These are phyloP conservation scores for Monosporascus ibericus DNA, from an alignment of 2,329 filamentous ascomycete species.

Conservation along the genomic window DNA sequence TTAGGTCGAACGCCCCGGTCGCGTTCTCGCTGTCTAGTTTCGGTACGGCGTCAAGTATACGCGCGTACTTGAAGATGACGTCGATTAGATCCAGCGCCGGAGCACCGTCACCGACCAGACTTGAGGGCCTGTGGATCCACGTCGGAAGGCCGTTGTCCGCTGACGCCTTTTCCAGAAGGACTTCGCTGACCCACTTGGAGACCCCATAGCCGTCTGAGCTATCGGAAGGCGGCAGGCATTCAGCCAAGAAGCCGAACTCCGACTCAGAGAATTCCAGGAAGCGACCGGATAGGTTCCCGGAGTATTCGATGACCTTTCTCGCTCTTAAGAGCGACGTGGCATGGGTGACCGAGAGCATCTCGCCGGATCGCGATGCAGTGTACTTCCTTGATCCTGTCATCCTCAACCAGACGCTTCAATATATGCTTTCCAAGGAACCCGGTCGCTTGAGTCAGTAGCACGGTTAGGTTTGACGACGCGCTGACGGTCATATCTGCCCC, in stretches of 20 bases:
- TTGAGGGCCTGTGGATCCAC: conserved; percentile 21
- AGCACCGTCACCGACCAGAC: too few species aligned
- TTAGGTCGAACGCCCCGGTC: too few species aligned
- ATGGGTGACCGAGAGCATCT: background rate
- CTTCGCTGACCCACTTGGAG: too few species aligned
- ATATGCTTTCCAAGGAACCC: conserved; percentile 34
- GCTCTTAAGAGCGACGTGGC: background rate
- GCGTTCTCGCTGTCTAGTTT: too few species aligned
- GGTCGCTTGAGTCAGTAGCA: conserved; percentile 30
- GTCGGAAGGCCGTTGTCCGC: conserved; percentile 10
- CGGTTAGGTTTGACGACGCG: conserved; percentile 9
- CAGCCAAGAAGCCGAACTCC: too few species aligned
- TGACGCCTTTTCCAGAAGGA: conserved; percentile 20
- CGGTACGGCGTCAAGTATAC: too few species aligned
- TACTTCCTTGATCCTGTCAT: conserved; percentile 26
- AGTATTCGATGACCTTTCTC: conserved; percentile 1
- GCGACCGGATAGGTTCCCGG: background rate
- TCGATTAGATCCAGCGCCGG: too few species aligned
- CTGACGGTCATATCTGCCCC: background rate
- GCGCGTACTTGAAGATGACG: too few species aligned
- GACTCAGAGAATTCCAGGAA: too few species aligned
- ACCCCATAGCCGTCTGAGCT: too few species aligned
- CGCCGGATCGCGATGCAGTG: conserved; percentile 36
- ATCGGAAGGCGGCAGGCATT: too few species aligned
- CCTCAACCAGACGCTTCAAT: conserved; percentile 27